Evolutionary conservation across 2,329 filamentous ascomycete species (phyloP).

Genomic region (Claviceps sp.): DNA sequence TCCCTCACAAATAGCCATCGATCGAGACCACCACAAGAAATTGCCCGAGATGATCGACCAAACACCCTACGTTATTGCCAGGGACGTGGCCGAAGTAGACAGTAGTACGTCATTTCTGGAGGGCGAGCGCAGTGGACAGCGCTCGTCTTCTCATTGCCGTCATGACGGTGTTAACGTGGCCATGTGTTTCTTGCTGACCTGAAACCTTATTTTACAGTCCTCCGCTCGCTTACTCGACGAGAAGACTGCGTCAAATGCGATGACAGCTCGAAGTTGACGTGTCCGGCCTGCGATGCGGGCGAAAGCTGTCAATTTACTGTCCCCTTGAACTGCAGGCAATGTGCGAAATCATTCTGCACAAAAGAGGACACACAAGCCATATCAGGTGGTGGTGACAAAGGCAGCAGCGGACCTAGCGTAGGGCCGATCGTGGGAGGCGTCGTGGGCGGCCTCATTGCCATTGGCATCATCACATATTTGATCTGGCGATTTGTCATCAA

Average conservation of each 20-base stretch:
- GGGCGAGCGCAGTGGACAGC: neutral
- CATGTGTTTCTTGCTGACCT: neutral
- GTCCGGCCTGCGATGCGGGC: constrained; percentile 29
- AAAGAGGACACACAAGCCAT: constrained; percentile 12
- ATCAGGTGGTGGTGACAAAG: constrained; percentile 8
- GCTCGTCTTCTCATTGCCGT: no score
- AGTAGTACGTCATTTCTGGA: constrained; percentile 13
- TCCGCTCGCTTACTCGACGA: constrained; percentile 23
- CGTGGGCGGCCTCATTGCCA: constrained; percentile 64
- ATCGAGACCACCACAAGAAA: neutral
- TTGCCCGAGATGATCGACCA: constrained; percentile 6
- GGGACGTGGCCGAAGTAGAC: constrained; percentile 18
- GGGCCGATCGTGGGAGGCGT: constrained; percentile 89
- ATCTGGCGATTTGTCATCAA: constrained; percentile 85
- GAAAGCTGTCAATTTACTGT: constrained; percentile 33
- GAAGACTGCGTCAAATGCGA: constrained; percentile 34
- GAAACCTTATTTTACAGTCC: constrained; percentile 9
- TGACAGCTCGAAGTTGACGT: constrained; percentile 25
- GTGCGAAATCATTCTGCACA: constrained; percentile 34
- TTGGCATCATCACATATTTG: constrained; percentile 64
- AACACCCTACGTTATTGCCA: constrained; percentile 8
- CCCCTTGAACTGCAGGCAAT: constrained; percentile 32
- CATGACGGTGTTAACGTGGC: no score
- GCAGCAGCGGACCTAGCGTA: constrained; percentile 45
- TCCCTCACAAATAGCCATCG: neutral